These are phyloP conservation scores for Pyrenula aspistea DNA, from an alignment of 495 filamentous ascomycete genomes.

Conservation along the genomic window DNA sequence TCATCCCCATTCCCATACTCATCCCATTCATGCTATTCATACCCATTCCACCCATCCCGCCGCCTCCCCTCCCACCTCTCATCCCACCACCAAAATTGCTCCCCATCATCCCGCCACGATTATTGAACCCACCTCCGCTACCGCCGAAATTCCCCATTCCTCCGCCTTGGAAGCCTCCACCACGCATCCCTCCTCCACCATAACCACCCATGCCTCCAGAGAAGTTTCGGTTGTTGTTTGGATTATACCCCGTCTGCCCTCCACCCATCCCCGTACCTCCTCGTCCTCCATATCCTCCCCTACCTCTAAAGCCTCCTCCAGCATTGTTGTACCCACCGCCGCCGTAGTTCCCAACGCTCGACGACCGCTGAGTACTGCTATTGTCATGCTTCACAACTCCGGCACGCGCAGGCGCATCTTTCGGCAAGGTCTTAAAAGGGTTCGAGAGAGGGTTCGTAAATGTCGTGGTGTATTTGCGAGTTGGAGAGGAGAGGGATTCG, in stretches of 20 bases:
- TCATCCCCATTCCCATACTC: conserved; percentile 56
- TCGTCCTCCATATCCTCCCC: conserved; percentile 35
- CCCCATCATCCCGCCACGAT: conserved; percentile 48
- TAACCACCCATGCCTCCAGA: conserved; percentile 29
- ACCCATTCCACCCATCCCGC: conserved; percentile 48
- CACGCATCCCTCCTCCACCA: conserved; percentile 17
- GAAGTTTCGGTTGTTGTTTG: conserved; percentile 39
- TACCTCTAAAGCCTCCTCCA: conserved; percentile 31
- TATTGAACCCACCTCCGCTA: conserved; percentile 40
- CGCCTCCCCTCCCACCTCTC: conserved; percentile 56
- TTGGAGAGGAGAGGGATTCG: conserved; percentile 44
- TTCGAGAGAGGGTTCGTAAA: conserved; percentile 71
- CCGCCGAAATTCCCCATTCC: conserved; percentile 39
- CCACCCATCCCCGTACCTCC: conserved; percentile 35
- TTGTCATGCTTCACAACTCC: conserved; percentile 38
- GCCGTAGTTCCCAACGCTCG: conserved; percentile 18
- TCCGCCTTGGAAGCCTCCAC: conserved; percentile 27
- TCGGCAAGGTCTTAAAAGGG: conserved; percentile 84
- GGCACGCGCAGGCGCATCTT: conserved; percentile 72
- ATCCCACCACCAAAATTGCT: conserved; percentile 62
- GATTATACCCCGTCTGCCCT: conserved; percentile 21
- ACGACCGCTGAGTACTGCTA: conserved; percentile 11
- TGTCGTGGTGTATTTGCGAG: conserved; percentile 57
- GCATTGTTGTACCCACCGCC: conserved; percentile 23
- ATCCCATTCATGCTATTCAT: conserved; percentile 36